phyloP scores from a whole-genome alignment of 768 basidiomycete species.

The Cyathus striatus region DNA sequence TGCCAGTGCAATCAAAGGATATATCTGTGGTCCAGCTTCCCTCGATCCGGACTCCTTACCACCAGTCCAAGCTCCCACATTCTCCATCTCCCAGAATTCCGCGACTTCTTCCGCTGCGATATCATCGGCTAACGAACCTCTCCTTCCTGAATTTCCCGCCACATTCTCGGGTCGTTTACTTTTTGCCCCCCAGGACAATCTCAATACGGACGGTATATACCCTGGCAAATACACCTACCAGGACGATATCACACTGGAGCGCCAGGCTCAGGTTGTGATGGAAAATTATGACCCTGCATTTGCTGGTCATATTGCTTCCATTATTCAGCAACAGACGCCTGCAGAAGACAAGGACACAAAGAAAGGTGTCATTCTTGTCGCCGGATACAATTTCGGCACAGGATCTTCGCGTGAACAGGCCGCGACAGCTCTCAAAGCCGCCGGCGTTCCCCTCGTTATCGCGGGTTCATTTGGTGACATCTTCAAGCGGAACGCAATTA shows the following conservation, averaged over 20 bases:
- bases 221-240: conserved; percentile 99
- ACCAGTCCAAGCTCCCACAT: conserved; percentile 45
- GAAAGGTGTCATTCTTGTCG: conserved; percentile 73
- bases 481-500: conserved; percentile 98
- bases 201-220: conserved; percentile 98
- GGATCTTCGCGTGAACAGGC: conserved; percentile 98
- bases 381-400: conserved; percentile 98
- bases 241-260: conserved; percentile 94
- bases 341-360: conserved; percentile 24
- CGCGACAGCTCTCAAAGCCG: conserved; percentile 92
- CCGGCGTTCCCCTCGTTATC: conserved; percentile 88
- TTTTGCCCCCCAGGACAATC: conserved; percentile 93
- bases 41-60: conserved; percentile 52
- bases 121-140: conserved; percentile 45
- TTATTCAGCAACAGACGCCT: conserved; percentile 25
- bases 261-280: conserved; percentile 96
- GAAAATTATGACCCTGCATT: conserved; percentile 97
- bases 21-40: conserved; percentile 79
- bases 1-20: conserved; percentile 89
- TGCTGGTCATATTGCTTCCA: conserved; percentile 58
- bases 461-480: conserved; percentile 99
- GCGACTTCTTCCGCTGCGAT: conserved; percentile 20
- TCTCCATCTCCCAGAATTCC: conserved; percentile 40
- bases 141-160: conserved; percentile 79
- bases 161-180: conserved; percentile 81